Conservation (phyloP, 495 filamentous ascomycete genomes). For the Pyrenula massariospora region DNA sequence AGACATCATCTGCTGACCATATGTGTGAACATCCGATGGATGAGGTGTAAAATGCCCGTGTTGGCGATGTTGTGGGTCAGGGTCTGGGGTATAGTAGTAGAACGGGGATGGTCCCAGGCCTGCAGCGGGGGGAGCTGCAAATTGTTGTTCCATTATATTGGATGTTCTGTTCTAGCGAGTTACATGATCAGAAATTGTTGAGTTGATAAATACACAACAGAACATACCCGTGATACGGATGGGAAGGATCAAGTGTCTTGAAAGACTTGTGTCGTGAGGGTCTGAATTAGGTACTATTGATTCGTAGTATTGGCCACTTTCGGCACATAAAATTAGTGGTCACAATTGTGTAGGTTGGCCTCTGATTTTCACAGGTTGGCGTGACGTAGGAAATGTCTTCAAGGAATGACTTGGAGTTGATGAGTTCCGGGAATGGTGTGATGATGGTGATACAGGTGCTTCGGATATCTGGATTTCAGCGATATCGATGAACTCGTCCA, state of each 20-base stretch:
- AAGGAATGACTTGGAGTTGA: neutral
- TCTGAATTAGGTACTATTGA: neutral
- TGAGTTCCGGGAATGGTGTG: neutral
- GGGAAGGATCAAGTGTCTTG: too few species aligned
- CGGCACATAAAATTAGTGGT: neutral
- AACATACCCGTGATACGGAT: neutral
- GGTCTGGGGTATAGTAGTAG: conserved; percentile 83
- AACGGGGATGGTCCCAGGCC: conserved; percentile 69
- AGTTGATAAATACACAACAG: neutral
- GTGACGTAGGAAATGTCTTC: neutral
- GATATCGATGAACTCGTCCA: neutral
- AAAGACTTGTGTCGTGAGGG: too few species aligned
- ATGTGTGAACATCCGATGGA: conserved; percentile 37
- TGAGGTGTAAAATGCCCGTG: conserved; percentile 76
- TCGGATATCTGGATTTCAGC: neutral
- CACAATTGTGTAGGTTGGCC: neutral
- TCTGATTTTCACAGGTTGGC: neutral
- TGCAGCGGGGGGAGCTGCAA: conserved; percentile 30
- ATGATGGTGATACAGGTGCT: neutral
- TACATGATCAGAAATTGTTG: neutral
- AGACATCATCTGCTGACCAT: conserved; percentile 36
- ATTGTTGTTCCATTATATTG: conserved; percentile 32
- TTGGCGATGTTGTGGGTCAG: conserved; percentile 60
- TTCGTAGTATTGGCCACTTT: neutral
- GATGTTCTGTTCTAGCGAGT: neutral